Base-by-base conservation (phyloP, 2,329 filamentous ascomycete species). In the Aureobasidium sp. region DNA sequence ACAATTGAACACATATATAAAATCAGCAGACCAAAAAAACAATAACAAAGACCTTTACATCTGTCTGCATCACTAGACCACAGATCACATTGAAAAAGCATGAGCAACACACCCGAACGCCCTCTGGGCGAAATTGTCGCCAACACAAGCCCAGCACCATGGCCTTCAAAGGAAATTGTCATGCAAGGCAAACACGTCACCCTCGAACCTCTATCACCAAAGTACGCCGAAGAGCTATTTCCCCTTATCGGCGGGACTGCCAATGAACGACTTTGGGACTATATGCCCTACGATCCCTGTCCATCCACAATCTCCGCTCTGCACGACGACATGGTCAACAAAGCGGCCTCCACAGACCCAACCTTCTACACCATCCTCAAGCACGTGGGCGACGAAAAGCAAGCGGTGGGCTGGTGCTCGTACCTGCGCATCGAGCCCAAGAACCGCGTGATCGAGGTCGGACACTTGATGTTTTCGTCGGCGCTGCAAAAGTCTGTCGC, bases 401-500 rank as follows among this genome's bases (percentile, higher is more conserved):
- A 76, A 52, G 68, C 77, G 0, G 70, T 81, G 1, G 81, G 81
- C 0, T 71, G 79, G 47, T 62, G 74, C 8, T 65, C 67, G 1
- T 64, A 78, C 61, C 71, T 85, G 66, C 77, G 75, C 60, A 79
- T 83, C 57, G 74, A 78, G 5, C 74, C 79, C 0, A 65, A 67
- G 0, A 76, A 86, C 60, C 75, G 79, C 4, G 73, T 76, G 22
- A 73, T 87, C 0, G 85, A 87, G 65, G 78, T 87, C 25, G 85
- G 85, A 1, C 73, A 75, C 63, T 73, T 87, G 31, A 72, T 85
- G 11, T 82, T 83, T 65, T 77, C 81, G 0, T 70, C 75, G 0
- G 65, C 66, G 1, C 68, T 87, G 22, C 81, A 84, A 68, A 77
- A 79, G n/a, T 85, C 82, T 0, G 76, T 76, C 0, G 77, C 76